Conservation (phyloP, 805 yeast genomes). For the Priceomyces carsonii region DNA sequence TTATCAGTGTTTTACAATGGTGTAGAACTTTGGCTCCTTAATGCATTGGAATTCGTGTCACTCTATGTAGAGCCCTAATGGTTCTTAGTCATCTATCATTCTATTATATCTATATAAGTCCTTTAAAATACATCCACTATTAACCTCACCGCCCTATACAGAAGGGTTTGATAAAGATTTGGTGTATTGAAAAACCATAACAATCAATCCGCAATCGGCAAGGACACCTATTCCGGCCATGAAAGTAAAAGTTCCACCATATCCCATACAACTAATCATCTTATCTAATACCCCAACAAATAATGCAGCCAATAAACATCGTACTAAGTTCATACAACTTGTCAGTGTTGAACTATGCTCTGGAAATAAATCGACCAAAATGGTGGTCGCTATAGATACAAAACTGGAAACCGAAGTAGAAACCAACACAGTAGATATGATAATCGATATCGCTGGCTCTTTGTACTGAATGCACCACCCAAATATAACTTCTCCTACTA, state of each 20-base stretch:
- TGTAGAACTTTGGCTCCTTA: too few relatives aligned
- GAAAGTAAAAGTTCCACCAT: slow-evolving; percentile 81
- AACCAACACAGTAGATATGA: slow-evolving; percentile 57
- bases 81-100: too few relatives aligned
- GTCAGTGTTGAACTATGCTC: slow-evolving; percentile 69
- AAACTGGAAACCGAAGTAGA: slow-evolving; percentile 62
- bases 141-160: too few relatives aligned
- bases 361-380: slow-evolving; percentile 79
- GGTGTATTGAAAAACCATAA: slow-evolving; percentile 6
- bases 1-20: too few relatives aligned
- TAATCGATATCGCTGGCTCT: slow-evolving; percentile 52
- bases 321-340: slow-evolving; percentile 66
- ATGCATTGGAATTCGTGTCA: too few relatives aligned
- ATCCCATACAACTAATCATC: slow-evolving; percentile 57
- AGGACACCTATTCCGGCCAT: slow-evolving; percentile 48
- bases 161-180: too few relatives aligned
- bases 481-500: slow-evolving; percentile 34
- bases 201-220: slow-evolving; percentile 11
- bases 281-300: slow-evolving; percentile 65
- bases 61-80: too few relatives aligned
- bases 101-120: too few relatives aligned
- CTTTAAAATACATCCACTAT: too few relatives aligned
- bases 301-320: slow-evolving; percentile 74
- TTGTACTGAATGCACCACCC: slow-evolving; percentile 71
- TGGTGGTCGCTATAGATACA: slow-evolving; percentile 58